Evolutionary conservation across 78 protist genomes (phyloP), one percentile per base, ranked within the genome.

Genomic region (Neovahlkampfia damariscottae): DNA sequence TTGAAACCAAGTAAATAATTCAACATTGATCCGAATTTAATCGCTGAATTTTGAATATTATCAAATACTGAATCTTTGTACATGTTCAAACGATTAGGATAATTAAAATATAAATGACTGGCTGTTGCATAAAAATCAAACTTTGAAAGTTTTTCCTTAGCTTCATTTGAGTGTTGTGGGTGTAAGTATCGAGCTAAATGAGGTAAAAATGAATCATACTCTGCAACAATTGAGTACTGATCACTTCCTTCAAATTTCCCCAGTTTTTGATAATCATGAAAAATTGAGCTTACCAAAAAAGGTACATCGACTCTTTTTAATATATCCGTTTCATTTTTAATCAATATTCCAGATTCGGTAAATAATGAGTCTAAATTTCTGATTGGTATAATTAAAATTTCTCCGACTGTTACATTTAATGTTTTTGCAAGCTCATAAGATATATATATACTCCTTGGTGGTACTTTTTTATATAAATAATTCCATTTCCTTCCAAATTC

Each of bases 401-500:
- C 70, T 71, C 79, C 79, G 2, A 3, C 5, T 29, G 28, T 4
- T 9, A 79, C n/a, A 1, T 27, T 5, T 2, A 77, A 1, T 8
- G 4, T 32, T 8, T 6, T 5, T 3, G 83, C 84, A 10, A 75
- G 4, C 29, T 35, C 80, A 8, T 40, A 8, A 2, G 3, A 29
- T n/a, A 80, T 30, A 8, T 41, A 2, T 30, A 40, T 79, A 1
- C 29, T 8, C 2, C 81, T 72, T 3, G 1, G 1, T 7, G 30
- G 31, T 2, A 62, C 34, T 2, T 8, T 10, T 4, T 62, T 31
- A 29, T 3, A n/a, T n/a, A n/a, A n/a, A n/a, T n/a, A n/a, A n/a
- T n/a, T 1, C 75, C 75, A 74, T 2, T 9, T 5, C 37, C 84
- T 40, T 6, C 84, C 84, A 58, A 81, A 28, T 19, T 76, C 84